A percentile compares a stretch with the other conserved stretches of the same genome.
phyloP scores from a whole-genome alignment of 163 green algal species.

The Scenedesmus sp. region DNA sequence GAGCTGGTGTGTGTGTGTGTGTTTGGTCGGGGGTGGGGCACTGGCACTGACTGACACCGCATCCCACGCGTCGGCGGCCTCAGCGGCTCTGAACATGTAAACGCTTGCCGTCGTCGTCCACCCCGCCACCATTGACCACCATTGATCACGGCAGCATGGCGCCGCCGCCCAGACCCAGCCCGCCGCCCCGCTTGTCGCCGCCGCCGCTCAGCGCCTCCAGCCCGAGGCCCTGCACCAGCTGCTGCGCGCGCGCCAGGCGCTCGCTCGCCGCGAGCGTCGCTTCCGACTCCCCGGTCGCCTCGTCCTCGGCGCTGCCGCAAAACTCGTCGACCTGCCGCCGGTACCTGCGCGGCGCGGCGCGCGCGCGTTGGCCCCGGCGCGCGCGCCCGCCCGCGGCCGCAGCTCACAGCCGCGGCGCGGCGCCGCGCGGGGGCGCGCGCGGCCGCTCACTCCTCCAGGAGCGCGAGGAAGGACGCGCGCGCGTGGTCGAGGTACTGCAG shows the following conservation, averaged over 20 bases:
- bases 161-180: too few species aligned
- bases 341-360: background rate
- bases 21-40: too few species aligned
- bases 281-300: conserved; percentile 21
- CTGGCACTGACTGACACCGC: too few species aligned
- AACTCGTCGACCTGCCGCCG: conserved; percentile 3
- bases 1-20: too few species aligned
- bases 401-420: background rate
- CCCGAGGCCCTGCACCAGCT: conserved; percentile 42
- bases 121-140: too few species aligned
- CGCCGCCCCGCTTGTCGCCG: too few species aligned
- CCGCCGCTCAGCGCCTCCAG: background rate
- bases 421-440: too few species aligned
- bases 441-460: conserved; percentile 35
- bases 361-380: background rate
- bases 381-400: background rate
- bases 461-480: conserved; percentile 43
- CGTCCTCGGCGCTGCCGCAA: background rate
- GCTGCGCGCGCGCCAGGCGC: conserved; percentile 25
- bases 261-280: conserved; percentile 34
- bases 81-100: too few species aligned
- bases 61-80: too few species aligned
- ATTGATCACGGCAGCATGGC: too few species aligned
- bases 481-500: conserved; percentile 39
- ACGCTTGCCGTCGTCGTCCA: too few species aligned